Percentiles rank a stretch among this genome's conserved stretches.
Evolutionary conservation across 2,329 filamentous ascomycete genomes (phyloP).

Genomic region (Aspergillus eucalypticola): DNA sequence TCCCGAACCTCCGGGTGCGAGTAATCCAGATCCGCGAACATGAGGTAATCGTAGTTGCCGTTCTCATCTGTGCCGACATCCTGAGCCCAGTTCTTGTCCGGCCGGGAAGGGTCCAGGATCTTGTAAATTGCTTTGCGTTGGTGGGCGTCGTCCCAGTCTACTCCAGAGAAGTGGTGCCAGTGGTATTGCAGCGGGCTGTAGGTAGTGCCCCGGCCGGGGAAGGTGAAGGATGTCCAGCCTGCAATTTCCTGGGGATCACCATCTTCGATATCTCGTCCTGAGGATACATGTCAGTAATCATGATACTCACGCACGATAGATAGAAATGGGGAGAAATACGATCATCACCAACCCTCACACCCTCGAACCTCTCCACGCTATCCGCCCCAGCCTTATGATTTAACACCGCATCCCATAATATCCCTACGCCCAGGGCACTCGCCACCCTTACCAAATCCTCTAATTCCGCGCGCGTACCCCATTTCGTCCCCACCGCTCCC

Average conservation of each 20-base stretch:
- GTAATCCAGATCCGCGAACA: constrained; percentile 73
- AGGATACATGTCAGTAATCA: background rate
- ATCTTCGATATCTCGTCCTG: constrained; percentile 14
- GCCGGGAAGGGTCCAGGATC: constrained; percentile 52
- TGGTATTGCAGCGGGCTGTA: constrained; percentile 66
- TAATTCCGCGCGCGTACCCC: constrained; percentile 66
- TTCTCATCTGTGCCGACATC: constrained; percentile 60
- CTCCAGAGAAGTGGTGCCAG: constrained; percentile 68
- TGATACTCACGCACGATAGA: background rate
- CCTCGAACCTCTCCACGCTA: constrained; percentile 61
- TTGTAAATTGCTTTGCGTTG: constrained; percentile 65
- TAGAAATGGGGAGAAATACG: constrained; percentile 25
- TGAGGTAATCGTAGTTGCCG: constrained; percentile 69
- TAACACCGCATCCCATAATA: constrained; percentile 70
- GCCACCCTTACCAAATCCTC: constrained; percentile 55
- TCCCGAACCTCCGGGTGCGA: constrained; percentile 61
- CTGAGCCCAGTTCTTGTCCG: constrained; percentile 59
- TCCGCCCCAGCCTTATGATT: constrained; percentile 73
- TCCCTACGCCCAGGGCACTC: constrained; percentile 53
- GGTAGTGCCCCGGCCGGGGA: constrained; percentile 59
- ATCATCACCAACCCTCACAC: constrained; percentile 63
- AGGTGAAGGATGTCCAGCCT: constrained; percentile 67
- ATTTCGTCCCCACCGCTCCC: constrained; percentile 63
- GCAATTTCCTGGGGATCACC: background rate
- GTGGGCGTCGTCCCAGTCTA: constrained; percentile 63